Base-by-base conservation (phyloP, 768 basidiomycete genomes). In the Daedaleopsis nitida region DNA sequence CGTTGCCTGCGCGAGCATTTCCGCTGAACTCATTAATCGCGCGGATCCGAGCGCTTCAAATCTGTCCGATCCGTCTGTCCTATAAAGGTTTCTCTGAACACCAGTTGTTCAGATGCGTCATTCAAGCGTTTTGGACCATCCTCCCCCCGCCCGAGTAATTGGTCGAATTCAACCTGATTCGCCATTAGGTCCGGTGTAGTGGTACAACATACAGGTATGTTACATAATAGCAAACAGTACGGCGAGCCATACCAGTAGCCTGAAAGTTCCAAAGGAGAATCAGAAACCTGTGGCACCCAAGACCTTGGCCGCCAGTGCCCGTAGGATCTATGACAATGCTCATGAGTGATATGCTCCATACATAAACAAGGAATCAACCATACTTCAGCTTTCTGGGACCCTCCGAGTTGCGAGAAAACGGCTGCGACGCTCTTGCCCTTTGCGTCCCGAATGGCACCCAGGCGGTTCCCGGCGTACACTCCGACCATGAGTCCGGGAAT, bases 401-500 rank as follows among this genome's bases (percentile, higher is more conserved):
- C 83, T 17, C 86, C 88, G 24, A 97, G 80, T 21, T 90, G 83
- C 49, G 79, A 76, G 72, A 98, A 98, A 17, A 97, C 95, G 10
- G 89, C 83, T 2, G 91, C 94, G 23, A 98, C 94, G 63, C 89
- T 90, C 81, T 92, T 94, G 11, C 95, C 91, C 77, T 98, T 98
- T 4, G 95, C 95, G 69, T 98, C 95, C 59, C 95, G 81, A 50
- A 98, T 80, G 3, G 94, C 93, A 45, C 95, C 95, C 32, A 97
- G 76, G n/a, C 92, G 80, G 70, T 95, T 96, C 0, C 95, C 95
- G 0, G 93, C 92, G 65, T 88, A 83, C 3, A 89, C 92, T 53
- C 95, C 95, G 19, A 95, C 80, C 77, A 95, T 83, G 14, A 93
- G 78, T 8, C 94, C 94, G 10, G 94, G 94, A 1, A 95, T 69